Conservation (phyloP, 257 asterid genomes). For the Fraxinus pennsylvanica region DNA sequence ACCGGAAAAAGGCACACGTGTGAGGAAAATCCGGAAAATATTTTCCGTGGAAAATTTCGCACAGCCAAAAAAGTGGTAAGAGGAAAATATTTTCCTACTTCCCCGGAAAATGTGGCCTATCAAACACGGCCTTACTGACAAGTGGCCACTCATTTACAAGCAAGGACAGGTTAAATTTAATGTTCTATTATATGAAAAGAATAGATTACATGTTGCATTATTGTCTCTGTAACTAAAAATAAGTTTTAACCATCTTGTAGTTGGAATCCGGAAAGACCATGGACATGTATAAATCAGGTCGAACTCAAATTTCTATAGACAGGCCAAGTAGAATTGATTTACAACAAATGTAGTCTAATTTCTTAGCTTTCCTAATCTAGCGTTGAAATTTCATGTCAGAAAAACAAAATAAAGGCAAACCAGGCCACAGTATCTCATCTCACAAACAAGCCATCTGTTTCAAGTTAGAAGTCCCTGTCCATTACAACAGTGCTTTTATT, state of each 20-base stretch:
- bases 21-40: too few relatives aligned
- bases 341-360: not conserved
- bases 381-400: not conserved
- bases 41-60: too few relatives aligned
- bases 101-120: too few relatives aligned
- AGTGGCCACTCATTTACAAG: not conserved
- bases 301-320: not conserved
- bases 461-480: too few relatives aligned
- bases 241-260: not conserved
- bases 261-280: not conserved
- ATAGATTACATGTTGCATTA: not conserved
- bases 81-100: too few relatives aligned
- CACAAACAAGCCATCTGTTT: too few relatives aligned
- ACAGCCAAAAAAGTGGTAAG: too few relatives aligned
- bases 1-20: too few relatives aligned
- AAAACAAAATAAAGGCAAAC: too few relatives aligned
- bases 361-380: not conserved
- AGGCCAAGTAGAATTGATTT: not conserved
- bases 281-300: not conserved
- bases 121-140: too few relatives aligned
- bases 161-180: not conserved
- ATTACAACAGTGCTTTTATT: too few relatives aligned
- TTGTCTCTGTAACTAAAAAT: not conserved
- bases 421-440: too few relatives aligned
- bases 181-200: not conserved